phyloP scores from a whole-genome alignment of 106 monocot species.

The Dactylorhiza incarnata region DNA sequence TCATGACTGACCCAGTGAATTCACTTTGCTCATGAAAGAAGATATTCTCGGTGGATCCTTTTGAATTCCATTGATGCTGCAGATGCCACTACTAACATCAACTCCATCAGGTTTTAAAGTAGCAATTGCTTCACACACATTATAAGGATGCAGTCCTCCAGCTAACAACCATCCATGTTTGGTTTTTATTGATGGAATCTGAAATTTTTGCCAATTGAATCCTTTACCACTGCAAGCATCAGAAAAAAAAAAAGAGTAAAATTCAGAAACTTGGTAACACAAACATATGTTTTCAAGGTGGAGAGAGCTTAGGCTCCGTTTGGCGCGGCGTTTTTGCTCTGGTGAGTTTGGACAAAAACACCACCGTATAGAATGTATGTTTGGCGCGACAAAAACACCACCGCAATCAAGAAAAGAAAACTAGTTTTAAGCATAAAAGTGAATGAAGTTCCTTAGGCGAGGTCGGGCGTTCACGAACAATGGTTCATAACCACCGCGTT shows the following conservation, averaged over 20 bases:
- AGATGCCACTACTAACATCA: slow-evolving; percentile 93
- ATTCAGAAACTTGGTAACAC: too few species aligned
- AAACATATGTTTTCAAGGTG: too few species aligned
- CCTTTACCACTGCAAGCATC: slow-evolving; percentile 60
- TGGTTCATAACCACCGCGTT: too few species aligned
- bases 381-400: too few species aligned
- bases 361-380: too few species aligned
- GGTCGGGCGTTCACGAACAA: too few species aligned
- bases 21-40: slow-evolving; percentile 54
- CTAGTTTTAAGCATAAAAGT: too few species aligned
- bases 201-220: slow-evolving; percentile 66
- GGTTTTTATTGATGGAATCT: slow-evolving; percentile 38
- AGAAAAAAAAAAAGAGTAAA: not conserved
- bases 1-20: slow-evolving; percentile 13
- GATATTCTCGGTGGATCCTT: slow-evolving; percentile 61
- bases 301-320: too few species aligned
- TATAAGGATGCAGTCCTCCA: slow-evolving; percentile 69
- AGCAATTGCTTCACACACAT: slow-evolving; percentile 45
- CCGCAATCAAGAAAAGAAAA: too few species aligned
- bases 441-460: too few species aligned
- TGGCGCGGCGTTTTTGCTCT: too few species aligned
- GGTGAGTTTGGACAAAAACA: too few species aligned
- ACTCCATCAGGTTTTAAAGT: slow-evolving; percentile 70
- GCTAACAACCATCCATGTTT: slow-evolving; percentile 80
- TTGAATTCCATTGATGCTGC: slow-evolving; percentile 41